phyloP scores from a whole-genome alignment of 345 rosid genomes.

The Gossypium ekmanianum region DNA sequence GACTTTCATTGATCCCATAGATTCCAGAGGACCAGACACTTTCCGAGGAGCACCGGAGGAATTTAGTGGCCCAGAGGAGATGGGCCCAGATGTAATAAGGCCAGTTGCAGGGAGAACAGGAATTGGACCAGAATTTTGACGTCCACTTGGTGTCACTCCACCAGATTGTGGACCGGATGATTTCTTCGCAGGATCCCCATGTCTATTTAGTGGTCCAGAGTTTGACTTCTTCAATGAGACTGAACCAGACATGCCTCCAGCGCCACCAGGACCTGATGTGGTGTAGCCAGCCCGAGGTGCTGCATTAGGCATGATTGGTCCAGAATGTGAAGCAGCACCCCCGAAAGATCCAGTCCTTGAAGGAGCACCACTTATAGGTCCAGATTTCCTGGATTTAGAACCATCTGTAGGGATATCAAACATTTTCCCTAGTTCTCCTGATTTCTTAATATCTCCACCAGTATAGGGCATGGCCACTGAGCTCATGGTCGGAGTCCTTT shows the following conservation, averaged over 20 bases:
- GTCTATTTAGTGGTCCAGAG: conserved; percentile 89
- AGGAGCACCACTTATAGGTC: conserved; percentile 74
- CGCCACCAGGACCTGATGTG: conserved; percentile 58
- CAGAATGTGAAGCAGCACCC: conserved; percentile 74
- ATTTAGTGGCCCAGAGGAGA: conserved; percentile 76
- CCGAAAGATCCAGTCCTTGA: conserved; percentile 94
- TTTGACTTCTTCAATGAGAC: conserved; percentile 86
- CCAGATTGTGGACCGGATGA: conserved; percentile 95
- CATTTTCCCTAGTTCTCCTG: conserved; percentile 96
- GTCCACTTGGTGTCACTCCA: conserved; percentile 69
- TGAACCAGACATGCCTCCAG: conserved; percentile 66
- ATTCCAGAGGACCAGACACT: conserved; percentile 91
- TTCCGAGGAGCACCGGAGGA: conserved; percentile 86
- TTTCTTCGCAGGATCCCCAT: conserved; percentile 86
- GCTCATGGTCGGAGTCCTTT: conserved; percentile 80
- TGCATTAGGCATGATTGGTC: conserved; percentile 74
- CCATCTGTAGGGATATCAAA: conserved; percentile 77
- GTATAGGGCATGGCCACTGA: conserved; percentile 91
- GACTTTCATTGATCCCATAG: conserved; percentile 66
- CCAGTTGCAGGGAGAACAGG: conserved; percentile 87
- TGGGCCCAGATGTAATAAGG: conserved; percentile 92
- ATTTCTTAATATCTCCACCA: conserved; percentile 88
- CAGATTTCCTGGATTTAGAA: conserved; percentile 85
- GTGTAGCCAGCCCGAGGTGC: conserved; percentile 63
- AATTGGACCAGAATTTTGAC: conserved; percentile 90